Evolutionary conservation across 106 monocot species (phyloP).

Genomic region (Triglochin maritima): DNA sequence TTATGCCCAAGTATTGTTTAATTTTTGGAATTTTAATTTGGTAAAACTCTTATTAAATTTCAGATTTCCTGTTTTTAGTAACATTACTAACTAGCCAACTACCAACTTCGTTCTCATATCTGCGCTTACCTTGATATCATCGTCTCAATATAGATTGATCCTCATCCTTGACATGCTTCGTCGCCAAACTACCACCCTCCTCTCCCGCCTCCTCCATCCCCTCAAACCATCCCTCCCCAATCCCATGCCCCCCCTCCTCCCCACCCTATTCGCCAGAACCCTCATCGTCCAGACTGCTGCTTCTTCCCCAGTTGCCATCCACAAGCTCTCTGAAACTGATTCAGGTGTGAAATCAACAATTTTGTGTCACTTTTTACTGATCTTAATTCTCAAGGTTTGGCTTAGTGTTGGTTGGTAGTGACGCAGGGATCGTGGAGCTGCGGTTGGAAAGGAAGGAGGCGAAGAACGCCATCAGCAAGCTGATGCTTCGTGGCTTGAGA

Average conservation of each 20-base stretch:
- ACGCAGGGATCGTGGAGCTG: slow-evolving; percentile 73
- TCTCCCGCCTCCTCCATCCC: slow-evolving; percentile 6
- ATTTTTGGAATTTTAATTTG: too few species aligned
- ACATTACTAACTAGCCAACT: too few species aligned
- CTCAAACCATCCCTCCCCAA: background rate
- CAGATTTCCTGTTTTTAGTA: too few species aligned
- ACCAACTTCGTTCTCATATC: too few species aligned
- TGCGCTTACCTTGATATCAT: too few species aligned
- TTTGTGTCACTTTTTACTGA: background rate
- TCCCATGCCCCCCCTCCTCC: background rate
- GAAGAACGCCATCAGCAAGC: slow-evolving; percentile 90
- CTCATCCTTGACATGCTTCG: background rate
- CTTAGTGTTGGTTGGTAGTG: background rate
- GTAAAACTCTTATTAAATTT: too few species aligned
- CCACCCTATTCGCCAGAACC: slow-evolving; percentile 14
- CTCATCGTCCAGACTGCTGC: slow-evolving; percentile 44
- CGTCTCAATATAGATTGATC: too few species aligned
- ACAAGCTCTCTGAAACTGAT: slow-evolving; percentile 54
- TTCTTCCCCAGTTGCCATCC: slow-evolving; percentile 32
- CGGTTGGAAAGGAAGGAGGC: slow-evolving; percentile 66
- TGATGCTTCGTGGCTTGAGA: slow-evolving; percentile 53
- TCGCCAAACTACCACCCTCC: background rate
- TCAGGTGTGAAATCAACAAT: slow-evolving; percentile 26
- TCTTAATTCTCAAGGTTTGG: background rate
- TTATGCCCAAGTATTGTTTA: too few species aligned